These are phyloP conservation scores for Vaccinium corymbosum DNA, from an alignment of 148 eudicot species.

Conservation along the genomic window DNA sequence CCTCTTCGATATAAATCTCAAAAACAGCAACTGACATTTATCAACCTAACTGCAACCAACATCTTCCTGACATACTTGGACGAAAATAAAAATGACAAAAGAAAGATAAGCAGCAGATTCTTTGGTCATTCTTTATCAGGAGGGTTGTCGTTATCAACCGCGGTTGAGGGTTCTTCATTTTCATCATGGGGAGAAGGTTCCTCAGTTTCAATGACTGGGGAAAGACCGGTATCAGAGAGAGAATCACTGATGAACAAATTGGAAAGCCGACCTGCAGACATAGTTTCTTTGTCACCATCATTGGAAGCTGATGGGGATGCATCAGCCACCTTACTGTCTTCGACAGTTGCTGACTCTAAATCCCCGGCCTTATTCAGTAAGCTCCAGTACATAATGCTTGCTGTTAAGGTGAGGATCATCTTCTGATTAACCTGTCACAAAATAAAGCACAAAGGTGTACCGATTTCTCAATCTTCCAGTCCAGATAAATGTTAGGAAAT, in stretches of 20 bases:
- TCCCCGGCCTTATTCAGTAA: conserved; percentile 52
- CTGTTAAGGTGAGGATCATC: conserved; percentile 82
- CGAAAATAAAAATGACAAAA: background rate
- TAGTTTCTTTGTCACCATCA: conserved; percentile 22
- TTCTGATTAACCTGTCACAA: conserved; percentile 76
- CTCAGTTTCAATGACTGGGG: conserved; percentile 16
- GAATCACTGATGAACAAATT: conserved; percentile 23
- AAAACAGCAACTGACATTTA: background rate
- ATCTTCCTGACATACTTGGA: background rate
- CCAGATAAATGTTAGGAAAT: background rate
- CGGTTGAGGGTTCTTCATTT: background rate
- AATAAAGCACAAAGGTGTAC: background rate
- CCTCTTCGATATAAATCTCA: too few species aligned
- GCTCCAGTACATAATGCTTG: conserved; percentile 99
- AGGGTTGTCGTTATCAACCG: background rate
- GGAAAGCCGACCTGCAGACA: conserved; percentile 9
- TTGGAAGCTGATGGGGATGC: conserved; percentile 30
- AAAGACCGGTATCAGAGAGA: conserved; percentile 13
- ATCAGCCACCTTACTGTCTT: conserved; percentile 27
- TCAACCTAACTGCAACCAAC: conserved; percentile 3
- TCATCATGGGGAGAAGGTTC: conserved; percentile 11
- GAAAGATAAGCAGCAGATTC: background rate
- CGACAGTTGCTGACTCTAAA: conserved; percentile 18
- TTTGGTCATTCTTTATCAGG: conserved; percentile 8
- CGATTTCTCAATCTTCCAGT: background rate